Evolutionary conservation across 495 filamentous ascomycete species (phyloP), one percentile per base, ranked within the genome.

Genomic region (Saxispiralis lemnorum): DNA sequence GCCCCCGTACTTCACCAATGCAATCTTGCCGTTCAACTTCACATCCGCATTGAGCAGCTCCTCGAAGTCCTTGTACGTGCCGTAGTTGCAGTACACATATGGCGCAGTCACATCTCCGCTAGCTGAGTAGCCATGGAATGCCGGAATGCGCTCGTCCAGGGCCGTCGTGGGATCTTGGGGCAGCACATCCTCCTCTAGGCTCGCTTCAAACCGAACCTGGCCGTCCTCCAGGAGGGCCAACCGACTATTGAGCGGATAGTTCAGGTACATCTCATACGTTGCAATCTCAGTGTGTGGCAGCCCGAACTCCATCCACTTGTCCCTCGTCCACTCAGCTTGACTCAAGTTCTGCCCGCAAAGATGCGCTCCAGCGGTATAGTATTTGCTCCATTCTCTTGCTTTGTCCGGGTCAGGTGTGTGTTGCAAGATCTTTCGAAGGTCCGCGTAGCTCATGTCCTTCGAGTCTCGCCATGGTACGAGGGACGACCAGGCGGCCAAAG

Each of bases 101-200:
- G 65, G 67, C 12, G 78, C 87, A 0, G 86, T 89, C 41, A 88
- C 88, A 55, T 95, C 93, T 4, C 89, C 89, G 41, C 66, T 81
- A 4, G 84, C 85, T 7, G 83, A 92, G 57, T 95, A 96, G 19
- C 89, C 89, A 60, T 97, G 86, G 63, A 97, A 97, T 2, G 81
- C 89, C 3, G 92, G 87, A 35, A 97, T 72, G 21, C 86, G 71
- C 47, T 89, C 69, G 12, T 70, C 58, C 19, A 85, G 58, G 19
- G 75, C 66, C 17, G 71, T 83, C 0, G 87, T 93, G 5, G 70
- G 66, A 56, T 96, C 92, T 43, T 94, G 76, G 0, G 81, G 69
- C n/a, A 96, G 64, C 2, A 83, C 70, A 60, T 93, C 83, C 59
- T 97, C 89, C 54, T 82, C 74, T 33, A 97, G 56, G 0, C 69